These are phyloP conservation scores for Nakaseomyces sp. DNA, from an alignment of 1,139 yeast species.

Conservation along the genomic window DNA sequence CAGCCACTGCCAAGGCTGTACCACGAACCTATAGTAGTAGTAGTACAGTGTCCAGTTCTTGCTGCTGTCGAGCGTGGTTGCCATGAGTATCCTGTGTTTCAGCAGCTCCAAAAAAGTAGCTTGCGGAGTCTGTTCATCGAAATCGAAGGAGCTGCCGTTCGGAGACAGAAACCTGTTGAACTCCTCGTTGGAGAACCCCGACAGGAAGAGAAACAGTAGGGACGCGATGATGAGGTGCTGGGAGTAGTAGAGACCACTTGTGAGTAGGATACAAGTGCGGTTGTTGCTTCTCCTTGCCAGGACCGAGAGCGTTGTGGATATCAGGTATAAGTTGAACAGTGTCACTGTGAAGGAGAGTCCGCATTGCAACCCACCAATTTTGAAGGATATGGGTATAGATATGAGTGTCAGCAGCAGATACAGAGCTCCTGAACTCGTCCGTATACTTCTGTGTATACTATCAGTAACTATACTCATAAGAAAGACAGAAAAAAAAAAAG, in stretches of 20 bases:
- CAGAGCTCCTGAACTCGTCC: slow-evolving; percentile 41
- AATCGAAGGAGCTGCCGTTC: slow-evolving; percentile 17
- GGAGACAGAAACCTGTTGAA: slow-evolving; percentile 17
- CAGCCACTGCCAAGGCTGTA: slow-evolving; percentile 59
- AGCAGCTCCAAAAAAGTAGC: neutral
- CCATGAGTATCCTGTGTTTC: slow-evolving; percentile 2
- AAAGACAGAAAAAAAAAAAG: no score
- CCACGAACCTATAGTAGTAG: slow-evolving; percentile 33
- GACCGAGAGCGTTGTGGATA: slow-evolving; percentile 64
- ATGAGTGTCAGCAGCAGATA: slow-evolving; percentile 63
- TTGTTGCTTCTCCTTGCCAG: slow-evolving; percentile 42
- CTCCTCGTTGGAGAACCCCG: slow-evolving; percentile 37
- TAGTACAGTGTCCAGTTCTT: slow-evolving; percentile 15
- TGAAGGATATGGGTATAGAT: slow-evolving; percentile 91
- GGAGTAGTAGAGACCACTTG: slow-evolving; percentile 44
- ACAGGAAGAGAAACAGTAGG: slow-evolving; percentile 50
- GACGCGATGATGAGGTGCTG: slow-evolving; percentile 84
- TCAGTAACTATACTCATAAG: slow-evolving; percentile 10
- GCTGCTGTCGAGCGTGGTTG: neutral
- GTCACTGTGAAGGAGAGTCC: slow-evolving; percentile 84
- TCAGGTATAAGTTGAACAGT: slow-evolving; percentile 56
- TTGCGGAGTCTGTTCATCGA: neutral
- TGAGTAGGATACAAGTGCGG: slow-evolving; percentile 44
- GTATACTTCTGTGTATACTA: slow-evolving; percentile 19
- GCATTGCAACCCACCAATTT: slow-evolving; percentile 83